Evolutionary conservation across 768 basidiomycete species (phyloP), one percentile per base, ranked within the genome.

Genomic region (Clitopilus hobsonii): DNA sequence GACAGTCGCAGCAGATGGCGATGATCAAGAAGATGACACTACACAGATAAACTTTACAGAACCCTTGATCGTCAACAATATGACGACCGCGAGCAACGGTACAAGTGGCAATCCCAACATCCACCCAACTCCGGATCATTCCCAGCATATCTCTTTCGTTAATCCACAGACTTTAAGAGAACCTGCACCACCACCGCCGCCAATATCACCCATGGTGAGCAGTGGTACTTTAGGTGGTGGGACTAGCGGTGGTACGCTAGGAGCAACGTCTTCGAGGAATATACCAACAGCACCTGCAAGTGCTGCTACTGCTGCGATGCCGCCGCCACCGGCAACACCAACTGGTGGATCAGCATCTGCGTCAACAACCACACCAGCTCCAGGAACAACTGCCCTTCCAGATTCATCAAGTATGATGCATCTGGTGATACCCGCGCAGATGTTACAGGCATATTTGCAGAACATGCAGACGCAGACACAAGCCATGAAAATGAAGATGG

Each of bases 401-500:
- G 41, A 45, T 45, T 3, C 41, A 18, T 45, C 41, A 45, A 45
- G 22, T 1, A 66, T 79, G 20, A 65, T 79, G 11, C 79, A 81
- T 57, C 63, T 86, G 22, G 69, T 78, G 6, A 65, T 86, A 41
- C 77, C 83, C 4, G 84, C 87, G 57, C 74, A 73, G 18, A 72
- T 88, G 71, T 69, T 87, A 52, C 67, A 74, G 23, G 74, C 80
- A 14, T 84, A 79, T 58, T 65, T 84, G 63, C 82, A 86, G 58
- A 77, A 82, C 56, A 68, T 90, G 36, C 84, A 84, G 58, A 73
- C 82, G 38, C 89, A 90, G 63, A 80, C 79, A 22, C 86, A 89
- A 60, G 82, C 86, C 29, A 80, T 79, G 57, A 85, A 85, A 67
- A 76, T 82, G 70, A 86, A 86, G 63, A 74, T 88, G 38, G 89